These are phyloP conservation scores for Phytophthora colocasiae DNA, from an alignment of 352 stramenopile species.

Conservation along the genomic window DNA sequence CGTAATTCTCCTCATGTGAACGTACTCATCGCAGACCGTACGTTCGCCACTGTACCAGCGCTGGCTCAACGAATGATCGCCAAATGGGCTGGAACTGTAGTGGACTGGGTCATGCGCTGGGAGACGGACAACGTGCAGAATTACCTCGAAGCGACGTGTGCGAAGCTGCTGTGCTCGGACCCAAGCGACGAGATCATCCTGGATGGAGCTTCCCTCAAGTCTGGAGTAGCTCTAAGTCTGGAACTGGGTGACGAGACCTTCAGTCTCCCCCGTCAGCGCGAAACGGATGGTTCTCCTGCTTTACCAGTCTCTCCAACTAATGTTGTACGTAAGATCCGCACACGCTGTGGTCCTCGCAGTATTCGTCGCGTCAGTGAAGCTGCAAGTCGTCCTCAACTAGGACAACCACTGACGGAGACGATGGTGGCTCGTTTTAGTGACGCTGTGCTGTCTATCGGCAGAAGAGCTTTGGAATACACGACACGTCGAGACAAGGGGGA, in stretches of 20 bases:
- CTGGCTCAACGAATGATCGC: constrained; percentile 82
- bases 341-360: constrained; percentile 17
- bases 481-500: constrained; percentile 34
- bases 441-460: constrained; percentile 66
- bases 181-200: constrained; percentile 85
- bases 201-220: constrained; percentile 84
- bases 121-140: constrained; percentile 84
- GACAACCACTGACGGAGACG: constrained; percentile 67
- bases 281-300: constrained; percentile 26
- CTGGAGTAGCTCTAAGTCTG: constrained; percentile 69
- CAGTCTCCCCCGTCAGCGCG: constrained; percentile 37
- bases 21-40: constrained; percentile 81
- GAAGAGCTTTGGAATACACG: constrained; percentile 64
- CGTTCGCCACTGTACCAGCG: constrained; percentile 80
- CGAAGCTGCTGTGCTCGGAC: constrained; percentile 87
- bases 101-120: constrained; percentile 80
- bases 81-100: constrained; percentile 68
- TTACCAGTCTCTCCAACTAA: constrained; percentile 10
- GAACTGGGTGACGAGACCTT: constrained; percentile 65
- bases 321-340: constrained; percentile 16
- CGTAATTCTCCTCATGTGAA: constrained; percentile 64
- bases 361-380: constrained; percentile 61
- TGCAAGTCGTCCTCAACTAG: constrained; percentile 55
- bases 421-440: constrained; percentile 72
- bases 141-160: constrained; percentile 73